phyloP scores from a whole-genome alignment of 2,329 filamentous ascomycete species.

The Fusarium tuaranense region DNA sequence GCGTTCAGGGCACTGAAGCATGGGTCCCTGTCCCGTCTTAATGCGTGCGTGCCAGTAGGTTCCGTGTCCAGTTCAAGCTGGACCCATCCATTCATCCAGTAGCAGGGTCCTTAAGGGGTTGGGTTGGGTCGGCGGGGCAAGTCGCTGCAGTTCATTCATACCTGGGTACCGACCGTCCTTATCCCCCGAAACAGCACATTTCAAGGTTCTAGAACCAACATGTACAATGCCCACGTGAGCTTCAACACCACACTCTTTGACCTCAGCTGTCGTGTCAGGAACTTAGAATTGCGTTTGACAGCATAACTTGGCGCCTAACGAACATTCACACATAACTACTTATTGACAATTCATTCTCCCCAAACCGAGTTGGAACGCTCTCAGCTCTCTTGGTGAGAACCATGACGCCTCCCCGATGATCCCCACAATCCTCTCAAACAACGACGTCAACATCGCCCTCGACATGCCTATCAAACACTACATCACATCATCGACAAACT shows the following conservation, averaged over 20 bases:
- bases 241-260: neutral
- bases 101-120: conserved; percentile 26
- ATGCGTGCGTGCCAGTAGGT: neutral
- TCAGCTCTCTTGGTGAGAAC: neutral
- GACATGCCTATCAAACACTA: conserved; percentile 4
- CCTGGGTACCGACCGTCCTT: neutral
- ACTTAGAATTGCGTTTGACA: neutral
- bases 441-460: neutral
- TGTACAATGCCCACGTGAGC: conserved; percentile 21
- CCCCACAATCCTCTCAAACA: neutral
- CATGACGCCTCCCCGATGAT: conserved; percentile 15
- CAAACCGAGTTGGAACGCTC: neutral
- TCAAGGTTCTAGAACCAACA: conserved; percentile 25
- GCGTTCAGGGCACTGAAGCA: conserved; percentile 24
- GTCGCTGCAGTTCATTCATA: conserved; percentile 12
- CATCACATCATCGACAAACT: neutral
- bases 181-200: conserved; percentile 8
- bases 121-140: conserved; percentile 31
- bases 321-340: neutral
- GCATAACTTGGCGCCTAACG: neutral
- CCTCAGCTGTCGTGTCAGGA: neutral
- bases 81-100: conserved; percentile 5
- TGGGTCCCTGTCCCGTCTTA: conserved; percentile 8
- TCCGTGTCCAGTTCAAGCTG: conserved; percentile 18
- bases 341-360: neutral